These are phyloP conservation scores for Microdochium nivale DNA, from an alignment of 2,329 filamentous ascomycete species.

Conservation along the genomic window DNA sequence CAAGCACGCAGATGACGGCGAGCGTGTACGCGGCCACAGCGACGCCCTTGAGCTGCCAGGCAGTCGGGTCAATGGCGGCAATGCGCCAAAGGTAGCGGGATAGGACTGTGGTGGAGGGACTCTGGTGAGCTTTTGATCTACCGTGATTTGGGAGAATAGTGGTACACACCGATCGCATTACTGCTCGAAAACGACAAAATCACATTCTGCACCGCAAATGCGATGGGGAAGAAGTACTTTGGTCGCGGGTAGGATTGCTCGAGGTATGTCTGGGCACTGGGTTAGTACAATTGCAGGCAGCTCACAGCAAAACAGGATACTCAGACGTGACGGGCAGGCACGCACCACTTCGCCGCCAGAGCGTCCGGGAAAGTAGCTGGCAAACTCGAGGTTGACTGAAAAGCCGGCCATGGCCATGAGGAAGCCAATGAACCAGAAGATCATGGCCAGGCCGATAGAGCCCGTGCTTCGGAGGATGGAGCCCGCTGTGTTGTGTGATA, in stretches of 20 bases:
- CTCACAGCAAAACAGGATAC: background rate
- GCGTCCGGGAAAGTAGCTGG: constrained; percentile 46
- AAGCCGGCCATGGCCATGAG: constrained; percentile 37
- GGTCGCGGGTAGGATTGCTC: constrained; percentile 50
- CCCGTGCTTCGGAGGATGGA: constrained; percentile 40
- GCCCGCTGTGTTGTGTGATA: constrained; percentile 28
- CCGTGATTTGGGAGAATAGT: background rate
- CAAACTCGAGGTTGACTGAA: constrained; percentile 44
- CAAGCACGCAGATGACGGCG: constrained; percentile 41
- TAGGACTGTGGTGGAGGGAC: constrained; percentile 34
- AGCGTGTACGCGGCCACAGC: constrained; percentile 55
- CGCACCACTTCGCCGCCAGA: constrained; percentile 45
- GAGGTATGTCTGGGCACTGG: constrained; percentile 30
- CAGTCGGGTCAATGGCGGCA: constrained; percentile 35
- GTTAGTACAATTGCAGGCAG: too few species aligned
- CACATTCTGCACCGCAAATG: constrained; percentile 46
- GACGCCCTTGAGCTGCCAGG: constrained; percentile 61
- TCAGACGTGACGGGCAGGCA: background rate
- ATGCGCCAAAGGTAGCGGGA: constrained; percentile 56
- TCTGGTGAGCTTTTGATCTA: too few species aligned
- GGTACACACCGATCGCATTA: constrained; percentile 40
- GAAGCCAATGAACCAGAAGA: constrained; percentile 47
- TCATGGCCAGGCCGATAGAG: constrained; percentile 41
- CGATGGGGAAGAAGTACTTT: constrained; percentile 44
- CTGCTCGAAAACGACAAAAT: constrained; percentile 49